A percentile compares a stretch with the other conserved stretches of the same genome.
Evolutionary conservation across 2,329 filamentous ascomycete species (phyloP).

Genomic region (Teratosphaeria pseudoeucalypti): DNA sequence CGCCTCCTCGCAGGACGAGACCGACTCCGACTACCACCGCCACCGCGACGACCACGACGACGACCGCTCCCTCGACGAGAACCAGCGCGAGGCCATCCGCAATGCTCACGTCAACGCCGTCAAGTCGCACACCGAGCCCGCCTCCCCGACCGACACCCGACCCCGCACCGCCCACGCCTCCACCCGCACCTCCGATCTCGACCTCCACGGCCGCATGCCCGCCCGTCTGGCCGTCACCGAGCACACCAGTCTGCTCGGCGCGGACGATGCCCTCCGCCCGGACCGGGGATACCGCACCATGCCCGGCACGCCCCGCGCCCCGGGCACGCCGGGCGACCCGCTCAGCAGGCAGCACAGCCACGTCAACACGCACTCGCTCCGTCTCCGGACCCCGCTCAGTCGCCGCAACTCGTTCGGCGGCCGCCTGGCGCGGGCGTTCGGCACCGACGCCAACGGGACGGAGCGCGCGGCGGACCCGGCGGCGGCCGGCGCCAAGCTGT

Average conservation of each 20-base stretch:
- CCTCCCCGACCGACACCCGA: slow-evolving; percentile 19
- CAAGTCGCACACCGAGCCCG: slow-evolving; percentile 24
- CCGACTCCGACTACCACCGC: slow-evolving; percentile 24
- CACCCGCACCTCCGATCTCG: slow-evolving; percentile 23
- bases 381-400: slow-evolving; percentile 30
- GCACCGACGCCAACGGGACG: slow-evolving; percentile 10
- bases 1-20: slow-evolving; percentile 23
- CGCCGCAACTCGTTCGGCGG: slow-evolving; percentile 38
- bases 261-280: slow-evolving; percentile 20
- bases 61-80: slow-evolving; percentile 15
- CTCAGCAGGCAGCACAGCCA: slow-evolving; percentile 26
- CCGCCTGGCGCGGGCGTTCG: slow-evolving; percentile 17
- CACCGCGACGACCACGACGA: slow-evolving; percentile 22
- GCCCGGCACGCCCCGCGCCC: slow-evolving; percentile 8
- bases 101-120: slow-evolving; percentile 24
- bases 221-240: slow-evolving; percentile 30
- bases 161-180: slow-evolving; percentile 7
- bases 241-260: slow-evolving; percentile 36
- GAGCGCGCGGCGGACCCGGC: slow-evolving; percentile 35
- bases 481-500: slow-evolving; percentile 56
- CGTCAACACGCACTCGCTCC: slow-evolving; percentile 9
- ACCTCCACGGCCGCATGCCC: slow-evolving; percentile 23
- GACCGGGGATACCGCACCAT: slow-evolving; percentile 15
- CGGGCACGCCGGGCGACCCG: slow-evolving; percentile 17
- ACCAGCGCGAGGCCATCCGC: slow-evolving; percentile 22